Percentiles rank a stretch among this genome's conserved stretches.
Conservation (phyloP, 257 asterid species). For the Eucommia ulmoides region DNA sequence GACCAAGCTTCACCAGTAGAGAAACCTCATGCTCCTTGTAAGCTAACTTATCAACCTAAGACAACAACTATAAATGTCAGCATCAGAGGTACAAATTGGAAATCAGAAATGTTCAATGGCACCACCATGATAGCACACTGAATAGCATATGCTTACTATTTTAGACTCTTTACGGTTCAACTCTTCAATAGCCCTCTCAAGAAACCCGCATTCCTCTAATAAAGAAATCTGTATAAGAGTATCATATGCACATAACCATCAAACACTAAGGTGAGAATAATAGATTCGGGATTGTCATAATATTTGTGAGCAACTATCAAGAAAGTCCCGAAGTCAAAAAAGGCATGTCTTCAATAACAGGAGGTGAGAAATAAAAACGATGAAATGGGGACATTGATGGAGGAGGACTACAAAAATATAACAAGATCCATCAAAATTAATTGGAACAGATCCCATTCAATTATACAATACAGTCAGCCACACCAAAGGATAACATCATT, state of each 20-base stretch:
- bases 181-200: conserved; percentile 86
- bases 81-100: background rate
- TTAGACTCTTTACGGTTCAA: conserved; percentile 70
- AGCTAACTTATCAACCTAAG: conserved; percentile 75
- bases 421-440: too few species aligned
- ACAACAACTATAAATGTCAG: conserved; percentile 11
- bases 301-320: background rate
- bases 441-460: too few species aligned
- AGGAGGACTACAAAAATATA: too few species aligned
- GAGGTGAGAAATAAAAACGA: too few species aligned
- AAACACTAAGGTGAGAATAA: background rate
- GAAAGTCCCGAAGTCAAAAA: background rate
- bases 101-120: conserved; percentile 4
- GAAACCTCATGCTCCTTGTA: conserved; percentile 86
- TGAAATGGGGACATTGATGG: too few species aligned
- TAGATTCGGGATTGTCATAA: background rate
- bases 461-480: too few species aligned
- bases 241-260: background rate
- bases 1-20: conserved; percentile 75
- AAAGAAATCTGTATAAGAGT: conserved; percentile 50
- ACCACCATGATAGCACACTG: background rate
- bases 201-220: conserved; percentile 79
- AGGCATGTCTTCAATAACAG: too few species aligned
- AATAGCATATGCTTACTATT: conserved; percentile 49
- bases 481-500: too few species aligned